Percentiles rank a stretch among this genome's conserved stretches.
phyloP scores from a whole-genome alignment of 371 early-diverging fungal genomes.

The Mortierella sp. region DNA sequence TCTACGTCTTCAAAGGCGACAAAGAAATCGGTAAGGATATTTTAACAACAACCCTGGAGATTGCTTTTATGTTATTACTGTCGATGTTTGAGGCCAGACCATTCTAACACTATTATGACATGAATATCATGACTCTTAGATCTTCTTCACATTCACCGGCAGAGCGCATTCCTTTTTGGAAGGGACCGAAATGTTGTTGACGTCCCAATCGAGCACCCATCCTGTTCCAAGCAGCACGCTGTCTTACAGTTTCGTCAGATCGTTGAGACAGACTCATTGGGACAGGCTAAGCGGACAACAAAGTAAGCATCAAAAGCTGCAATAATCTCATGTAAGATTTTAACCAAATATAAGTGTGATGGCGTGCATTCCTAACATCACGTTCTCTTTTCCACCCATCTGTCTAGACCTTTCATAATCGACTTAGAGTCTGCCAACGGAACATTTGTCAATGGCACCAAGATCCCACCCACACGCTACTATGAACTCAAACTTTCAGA shows the following conservation, averaged over 20 bases:
- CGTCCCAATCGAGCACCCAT: conserved; percentile 92
- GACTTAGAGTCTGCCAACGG: conserved; percentile 95
- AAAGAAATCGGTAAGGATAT: conserved; percentile 80
- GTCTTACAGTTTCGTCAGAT: conserved; percentile 88
- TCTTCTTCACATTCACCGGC: conserved; percentile 86
- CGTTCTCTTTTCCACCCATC: not conserved
- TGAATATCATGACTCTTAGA: conserved; percentile 63
- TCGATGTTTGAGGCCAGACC: too few relatives aligned
- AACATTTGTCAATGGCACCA: conserved; percentile 86
- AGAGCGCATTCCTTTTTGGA: conserved; percentile 92
- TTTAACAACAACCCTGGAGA: not conserved
- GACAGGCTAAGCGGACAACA: conserved; percentile 59
- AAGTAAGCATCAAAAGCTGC: conserved; percentile 60
- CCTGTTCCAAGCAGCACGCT: conserved; percentile 92
- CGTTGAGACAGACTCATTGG: conserved; percentile 58
- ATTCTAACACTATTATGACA: not conserved
- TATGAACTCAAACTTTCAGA: conserved; percentile 88
- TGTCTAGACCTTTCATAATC: conserved; percentile 89
- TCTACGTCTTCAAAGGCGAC: conserved; percentile 94
- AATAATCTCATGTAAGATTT: not conserved
- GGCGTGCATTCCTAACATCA: not conserved
- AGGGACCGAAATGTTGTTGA: conserved; percentile 92
- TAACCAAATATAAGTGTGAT: not conserved
- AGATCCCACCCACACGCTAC: conserved; percentile 84
- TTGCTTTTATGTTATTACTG: not conserved